Conservation (phyloP, 225 moss, liverwort and hornwort genomes). For the Straminergon stramineum region DNA sequence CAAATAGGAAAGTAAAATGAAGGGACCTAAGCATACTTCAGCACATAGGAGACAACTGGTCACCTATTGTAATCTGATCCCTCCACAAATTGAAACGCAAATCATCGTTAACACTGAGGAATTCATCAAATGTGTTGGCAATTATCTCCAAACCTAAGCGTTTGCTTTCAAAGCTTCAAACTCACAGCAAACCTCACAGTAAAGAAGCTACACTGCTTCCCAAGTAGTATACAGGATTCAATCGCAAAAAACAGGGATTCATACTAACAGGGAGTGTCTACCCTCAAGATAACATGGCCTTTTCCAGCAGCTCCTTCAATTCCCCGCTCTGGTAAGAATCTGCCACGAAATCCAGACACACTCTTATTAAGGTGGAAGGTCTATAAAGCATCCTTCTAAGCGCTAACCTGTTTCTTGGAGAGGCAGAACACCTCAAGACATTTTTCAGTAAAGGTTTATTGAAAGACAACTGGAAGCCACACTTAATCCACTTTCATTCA, state of each 20-base stretch:
- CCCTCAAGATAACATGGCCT: conserved; percentile 61
- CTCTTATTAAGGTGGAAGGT: not conserved
- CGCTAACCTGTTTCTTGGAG: not conserved
- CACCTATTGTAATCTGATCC: not conserved
- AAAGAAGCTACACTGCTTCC: conserved; percentile 4
- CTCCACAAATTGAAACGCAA: not conserved
- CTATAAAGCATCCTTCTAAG: not conserved
- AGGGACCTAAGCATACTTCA: not conserved
- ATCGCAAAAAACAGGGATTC: not conserved
- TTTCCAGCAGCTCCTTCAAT: conserved; percentile 78
- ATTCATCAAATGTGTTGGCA: conserved; percentile 1
- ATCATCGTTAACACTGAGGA: not conserved
- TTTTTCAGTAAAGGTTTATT: not conserved
- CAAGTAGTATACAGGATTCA: conserved; percentile 24
- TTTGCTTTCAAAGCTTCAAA: not conserved
- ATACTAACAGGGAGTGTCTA: not conserved
- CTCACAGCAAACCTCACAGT: not conserved
- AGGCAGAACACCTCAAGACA: not conserved
- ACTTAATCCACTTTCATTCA: not conserved
- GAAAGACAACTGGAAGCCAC: not conserved
- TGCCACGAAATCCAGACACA: conserved; percentile 18
- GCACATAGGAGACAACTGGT: not conserved
- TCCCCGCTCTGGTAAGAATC: conserved; percentile 70
- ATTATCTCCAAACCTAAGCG: conserved; percentile 10
- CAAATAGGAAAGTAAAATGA: not conserved